Conservation (phyloP, 1,284 basidiomycete genomes). For the Trichosporon sp. region DNA sequence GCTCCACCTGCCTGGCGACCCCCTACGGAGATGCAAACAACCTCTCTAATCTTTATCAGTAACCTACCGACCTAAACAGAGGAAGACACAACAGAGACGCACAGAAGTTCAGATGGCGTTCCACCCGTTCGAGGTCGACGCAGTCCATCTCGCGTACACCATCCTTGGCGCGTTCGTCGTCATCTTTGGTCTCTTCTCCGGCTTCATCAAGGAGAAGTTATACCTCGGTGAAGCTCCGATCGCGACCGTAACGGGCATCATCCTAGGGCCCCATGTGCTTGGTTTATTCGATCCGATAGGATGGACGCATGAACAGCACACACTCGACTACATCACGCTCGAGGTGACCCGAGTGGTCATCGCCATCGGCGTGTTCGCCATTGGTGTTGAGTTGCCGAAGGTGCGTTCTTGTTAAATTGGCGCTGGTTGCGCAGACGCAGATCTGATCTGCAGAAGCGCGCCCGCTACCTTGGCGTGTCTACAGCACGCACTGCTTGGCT, state of each 20-base stretch:
- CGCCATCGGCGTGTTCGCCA: constrained; percentile 95
- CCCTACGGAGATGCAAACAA: not conserved
- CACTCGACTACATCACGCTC: constrained; percentile 72
- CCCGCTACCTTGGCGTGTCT: not conserved
- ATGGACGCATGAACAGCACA: constrained; percentile 68
- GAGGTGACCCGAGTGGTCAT: constrained; percentile 96
- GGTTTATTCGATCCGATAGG: constrained; percentile 80
- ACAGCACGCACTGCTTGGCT: not conserved
- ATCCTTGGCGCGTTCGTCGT: constrained; percentile 81
- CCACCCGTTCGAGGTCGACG: constrained; percentile 55
- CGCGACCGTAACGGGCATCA: constrained; percentile 92
- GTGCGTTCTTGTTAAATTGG: constrained; percentile 35
- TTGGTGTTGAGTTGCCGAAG: constrained; percentile 93
- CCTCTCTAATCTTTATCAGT: not conserved
- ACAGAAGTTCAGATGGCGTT: constrained; percentile 51
- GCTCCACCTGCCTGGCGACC: not conserved
- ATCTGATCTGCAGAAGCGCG: not conserved
- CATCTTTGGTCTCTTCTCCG: constrained; percentile 80
- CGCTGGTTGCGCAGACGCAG: not conserved
- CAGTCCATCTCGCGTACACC: constrained; percentile 67
- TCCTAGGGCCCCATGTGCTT: constrained; percentile 83
- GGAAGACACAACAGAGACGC: not conserved
- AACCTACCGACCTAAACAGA: not conserved
- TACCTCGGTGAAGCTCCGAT: constrained; percentile 97
- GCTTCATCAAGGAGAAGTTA: constrained; percentile 87